Conservation (phyloP, 805 yeast species). For the Kazachstania bromeliacearum region DNA sequence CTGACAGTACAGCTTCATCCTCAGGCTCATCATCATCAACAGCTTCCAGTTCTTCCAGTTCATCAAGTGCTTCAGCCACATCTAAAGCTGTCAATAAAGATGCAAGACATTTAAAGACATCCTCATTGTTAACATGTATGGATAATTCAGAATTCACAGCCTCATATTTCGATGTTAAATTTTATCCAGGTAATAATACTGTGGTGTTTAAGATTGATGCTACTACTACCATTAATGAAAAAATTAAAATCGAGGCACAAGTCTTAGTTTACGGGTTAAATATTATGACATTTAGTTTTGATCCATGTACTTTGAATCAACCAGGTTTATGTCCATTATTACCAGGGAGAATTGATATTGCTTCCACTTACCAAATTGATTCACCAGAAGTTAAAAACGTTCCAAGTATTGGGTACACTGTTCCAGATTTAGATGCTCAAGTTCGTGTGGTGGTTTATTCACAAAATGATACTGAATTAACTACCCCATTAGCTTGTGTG, state of each 20-base stretch:
- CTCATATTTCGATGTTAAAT: conserved; percentile 66
- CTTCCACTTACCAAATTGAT: conserved; percentile 39
- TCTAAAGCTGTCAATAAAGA: background rate
- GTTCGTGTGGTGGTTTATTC: conserved; percentile 64
- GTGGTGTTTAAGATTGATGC: conserved; percentile 66
- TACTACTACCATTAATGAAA: conserved; percentile 64
- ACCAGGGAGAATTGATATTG: conserved; percentile 77
- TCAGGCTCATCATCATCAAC: background rate
- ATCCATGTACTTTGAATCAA: conserved; percentile 56
- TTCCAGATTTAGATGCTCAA: conserved; percentile 92
- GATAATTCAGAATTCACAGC: conserved; percentile 80
- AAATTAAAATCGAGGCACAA: conserved; percentile 55
- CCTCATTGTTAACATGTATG: conserved; percentile 87
- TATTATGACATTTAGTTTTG: conserved; percentile 43
- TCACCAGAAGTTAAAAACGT: conserved; percentile 38
- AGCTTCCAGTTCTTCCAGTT: background rate
- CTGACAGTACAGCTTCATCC: background rate
- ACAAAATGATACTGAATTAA: conserved; percentile 33
- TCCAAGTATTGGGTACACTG: conserved; percentile 78
- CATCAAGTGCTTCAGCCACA: conserved; percentile 2
- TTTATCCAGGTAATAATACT: conserved; percentile 54
- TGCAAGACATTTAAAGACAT: conserved; percentile 35
- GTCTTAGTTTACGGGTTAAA: conserved; percentile 76
- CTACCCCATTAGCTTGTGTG: conserved; percentile 73
- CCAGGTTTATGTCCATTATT: conserved; percentile 68